Conservation (phyloP, 2,329 filamentous ascomycete species). For the Ilyonectria destructans region DNA sequence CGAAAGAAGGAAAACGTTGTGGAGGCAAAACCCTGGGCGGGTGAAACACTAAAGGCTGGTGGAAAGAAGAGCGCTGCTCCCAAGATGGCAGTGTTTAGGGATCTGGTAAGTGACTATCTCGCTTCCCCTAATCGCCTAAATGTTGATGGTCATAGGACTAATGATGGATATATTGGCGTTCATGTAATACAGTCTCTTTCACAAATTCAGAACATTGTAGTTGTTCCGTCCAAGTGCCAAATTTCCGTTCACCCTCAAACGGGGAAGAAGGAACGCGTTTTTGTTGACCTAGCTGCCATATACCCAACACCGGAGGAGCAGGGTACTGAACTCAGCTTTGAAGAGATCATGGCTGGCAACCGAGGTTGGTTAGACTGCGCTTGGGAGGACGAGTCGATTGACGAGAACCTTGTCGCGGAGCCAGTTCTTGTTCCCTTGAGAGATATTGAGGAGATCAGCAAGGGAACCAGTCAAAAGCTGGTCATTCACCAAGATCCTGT, state of each 20-base stretch:
- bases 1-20: slow-evolving; percentile 94
- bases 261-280: slow-evolving; percentile 88
- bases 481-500: slow-evolving; percentile 51
- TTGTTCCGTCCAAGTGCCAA: slow-evolving; percentile 82
- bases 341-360: slow-evolving; percentile 87
- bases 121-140: slow-evolving; percentile 64
- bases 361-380: slow-evolving; percentile 78
- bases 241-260: slow-evolving; percentile 86
- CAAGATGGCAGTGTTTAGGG: slow-evolving; percentile 95
- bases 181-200: slow-evolving; percentile 69
- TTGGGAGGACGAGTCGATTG: slow-evolving; percentile 66
- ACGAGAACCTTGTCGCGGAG: slow-evolving; percentile 54
- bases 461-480: slow-evolving; percentile 44
- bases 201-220: slow-evolving; percentile 77
- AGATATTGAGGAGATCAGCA: slow-evolving; percentile 54
- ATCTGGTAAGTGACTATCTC: slow-evolving; percentile 79
- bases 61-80: slow-evolving; percentile 82
- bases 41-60: slow-evolving; percentile 90
- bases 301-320: slow-evolving; percentile 84
- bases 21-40: slow-evolving; percentile 91
- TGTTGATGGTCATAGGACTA: slow-evolving; percentile 99
- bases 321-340: slow-evolving; percentile 87
- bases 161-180: slow-evolving; percentile 70
- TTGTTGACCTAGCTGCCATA: slow-evolving; percentile 87
- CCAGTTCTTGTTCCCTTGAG: slow-evolving; percentile 46